These are phyloP conservation scores for Kluyveromyces siamensis DNA, from an alignment of 805 yeast species.

Conservation along the genomic window DNA sequence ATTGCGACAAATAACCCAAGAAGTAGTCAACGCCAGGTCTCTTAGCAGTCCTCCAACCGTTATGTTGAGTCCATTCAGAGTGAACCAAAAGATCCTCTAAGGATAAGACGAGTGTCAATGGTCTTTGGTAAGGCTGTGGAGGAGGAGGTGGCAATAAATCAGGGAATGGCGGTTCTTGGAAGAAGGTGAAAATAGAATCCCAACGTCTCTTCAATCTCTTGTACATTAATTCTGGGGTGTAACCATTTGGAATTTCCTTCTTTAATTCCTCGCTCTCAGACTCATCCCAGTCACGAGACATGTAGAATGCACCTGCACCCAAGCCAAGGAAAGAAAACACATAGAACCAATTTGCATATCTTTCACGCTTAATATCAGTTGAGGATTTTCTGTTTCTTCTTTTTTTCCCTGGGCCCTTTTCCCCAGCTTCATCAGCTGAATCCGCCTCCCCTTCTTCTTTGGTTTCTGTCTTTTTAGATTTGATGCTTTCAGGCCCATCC, in stretches of 20 bases:
- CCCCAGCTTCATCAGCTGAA: conserved; percentile 8
- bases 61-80: conserved; percentile 82
- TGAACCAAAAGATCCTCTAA: conserved; percentile 88
- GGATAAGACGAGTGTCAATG: conserved; percentile 79
- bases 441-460: conserved; percentile 11
- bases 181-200: conserved; percentile 65
- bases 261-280: conserved; percentile 56
- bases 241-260: conserved; percentile 54
- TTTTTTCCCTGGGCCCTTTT: conserved; percentile 20
- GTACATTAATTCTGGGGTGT: conserved; percentile 54
- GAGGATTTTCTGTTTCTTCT: conserved; percentile 58
- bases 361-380: conserved; percentile 74
- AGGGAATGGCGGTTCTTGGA: conserved; percentile 89
- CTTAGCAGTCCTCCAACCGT: conserved; percentile 98
- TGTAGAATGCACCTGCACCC: conserved; percentile 50
- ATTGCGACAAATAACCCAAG: conserved; percentile 86
- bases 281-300: conserved; percentile 81
- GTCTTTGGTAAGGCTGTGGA: conserved; percentile 86
- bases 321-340: conserved; percentile 40
- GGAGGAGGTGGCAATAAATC: conserved; percentile 88
- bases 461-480: conserved; percentile 4
- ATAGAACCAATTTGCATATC: conserved; percentile 67
- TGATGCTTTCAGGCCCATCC: conserved; percentile 25
- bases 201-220: conserved; percentile 64
- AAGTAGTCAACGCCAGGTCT: conserved; percentile 98